phyloP scores from a whole-genome alignment of 1,284 basidiomycete species.

The Apiotrichum sp. region DNA sequence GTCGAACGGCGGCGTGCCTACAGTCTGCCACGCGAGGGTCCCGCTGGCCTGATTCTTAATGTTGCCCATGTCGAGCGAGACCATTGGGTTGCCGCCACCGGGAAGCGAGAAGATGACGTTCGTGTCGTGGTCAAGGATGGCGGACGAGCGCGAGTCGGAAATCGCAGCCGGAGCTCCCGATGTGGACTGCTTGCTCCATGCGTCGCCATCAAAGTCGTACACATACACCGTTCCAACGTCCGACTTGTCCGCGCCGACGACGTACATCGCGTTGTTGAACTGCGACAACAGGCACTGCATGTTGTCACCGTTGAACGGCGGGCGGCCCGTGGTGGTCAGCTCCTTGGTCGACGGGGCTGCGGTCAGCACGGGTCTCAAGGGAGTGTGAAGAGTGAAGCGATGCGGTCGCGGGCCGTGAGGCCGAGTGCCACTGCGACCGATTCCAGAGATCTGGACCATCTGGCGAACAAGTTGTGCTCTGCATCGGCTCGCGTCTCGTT shows the following conservation, averaged over 20 bases:
- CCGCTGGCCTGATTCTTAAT: slow-evolving; percentile 56
- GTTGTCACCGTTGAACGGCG: slow-evolving; percentile 45
- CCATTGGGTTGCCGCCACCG: slow-evolving; percentile 40
- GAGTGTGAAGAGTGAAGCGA: no score
- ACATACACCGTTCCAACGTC: slow-evolving; percentile 54
- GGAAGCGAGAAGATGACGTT: slow-evolving; percentile 60
- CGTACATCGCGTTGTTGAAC: slow-evolving; percentile 58
- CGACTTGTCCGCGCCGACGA: slow-evolving; percentile 64
- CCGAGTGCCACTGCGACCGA: no score
- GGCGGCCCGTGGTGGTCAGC: slow-evolving; percentile 37
- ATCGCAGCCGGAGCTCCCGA: slow-evolving; percentile 32
- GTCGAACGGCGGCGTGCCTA: slow-evolving; percentile 52
- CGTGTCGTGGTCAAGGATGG: slow-evolving; percentile 82
- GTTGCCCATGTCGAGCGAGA: slow-evolving; percentile 60
- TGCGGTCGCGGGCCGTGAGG: no score
- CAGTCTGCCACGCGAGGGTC: slow-evolving; percentile 59
- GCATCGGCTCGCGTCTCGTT: no score
- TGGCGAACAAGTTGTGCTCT: no score
- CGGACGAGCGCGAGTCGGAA: slow-evolving; percentile 38
- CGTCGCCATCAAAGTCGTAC: slow-evolving; percentile 40
- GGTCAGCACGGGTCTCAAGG: neutral
- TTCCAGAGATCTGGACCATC: no score
- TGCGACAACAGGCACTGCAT: slow-evolving; percentile 45
- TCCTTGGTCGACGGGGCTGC: slow-evolving; percentile 32
- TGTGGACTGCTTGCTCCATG: slow-evolving; percentile 46